A percentile compares a stretch with the other conserved stretches of the same genome.
Conservation (phyloP, 2,329 filamentous ascomycete genomes). For the Venturia asperata region DNA sequence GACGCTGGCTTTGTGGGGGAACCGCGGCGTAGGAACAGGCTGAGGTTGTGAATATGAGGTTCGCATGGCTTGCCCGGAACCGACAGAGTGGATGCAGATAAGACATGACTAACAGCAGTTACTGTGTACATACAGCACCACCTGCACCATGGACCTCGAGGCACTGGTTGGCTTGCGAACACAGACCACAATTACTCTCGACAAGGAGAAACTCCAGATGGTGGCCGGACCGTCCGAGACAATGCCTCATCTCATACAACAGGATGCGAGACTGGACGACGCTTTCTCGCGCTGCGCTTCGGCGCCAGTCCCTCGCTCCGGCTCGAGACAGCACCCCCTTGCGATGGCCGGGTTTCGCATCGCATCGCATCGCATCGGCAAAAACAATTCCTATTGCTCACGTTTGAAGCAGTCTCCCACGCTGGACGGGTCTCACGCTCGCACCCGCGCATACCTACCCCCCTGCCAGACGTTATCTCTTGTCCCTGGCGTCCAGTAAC, state of each 20-base stretch:
- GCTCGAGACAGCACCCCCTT: not conserved
- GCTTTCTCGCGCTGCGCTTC: too few species aligned
- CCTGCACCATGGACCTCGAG: too few species aligned
- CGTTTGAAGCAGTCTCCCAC: not conserved
- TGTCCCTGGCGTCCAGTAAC: not conserved
- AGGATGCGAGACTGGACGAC: too few species aligned
- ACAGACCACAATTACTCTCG: not conserved
- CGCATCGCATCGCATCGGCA: not conserved
- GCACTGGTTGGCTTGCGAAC: not conserved
- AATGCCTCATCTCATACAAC: too few species aligned
- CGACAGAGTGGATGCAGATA: not conserved
- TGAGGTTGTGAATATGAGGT: not conserved
- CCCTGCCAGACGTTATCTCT: constrained; percentile 10
- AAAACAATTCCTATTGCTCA: not conserved
- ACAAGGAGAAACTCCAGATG: not conserved
- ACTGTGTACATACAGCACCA: too few species aligned
- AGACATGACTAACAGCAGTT: constrained; percentile 7
- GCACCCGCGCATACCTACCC: not conserved
- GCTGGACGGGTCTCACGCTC: not conserved
- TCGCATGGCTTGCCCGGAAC: not conserved
- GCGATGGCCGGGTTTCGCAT: not conserved
- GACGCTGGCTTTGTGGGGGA: not conserved
- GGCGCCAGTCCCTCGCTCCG: not conserved
- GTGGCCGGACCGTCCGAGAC: not conserved
- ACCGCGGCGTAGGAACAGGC: not conserved